A percentile compares a stretch with the other conserved stretches of the same genome.
Conservation (phyloP, 2,329 filamentous ascomycete genomes). For the Conoideocrella luteorostrata region DNA sequence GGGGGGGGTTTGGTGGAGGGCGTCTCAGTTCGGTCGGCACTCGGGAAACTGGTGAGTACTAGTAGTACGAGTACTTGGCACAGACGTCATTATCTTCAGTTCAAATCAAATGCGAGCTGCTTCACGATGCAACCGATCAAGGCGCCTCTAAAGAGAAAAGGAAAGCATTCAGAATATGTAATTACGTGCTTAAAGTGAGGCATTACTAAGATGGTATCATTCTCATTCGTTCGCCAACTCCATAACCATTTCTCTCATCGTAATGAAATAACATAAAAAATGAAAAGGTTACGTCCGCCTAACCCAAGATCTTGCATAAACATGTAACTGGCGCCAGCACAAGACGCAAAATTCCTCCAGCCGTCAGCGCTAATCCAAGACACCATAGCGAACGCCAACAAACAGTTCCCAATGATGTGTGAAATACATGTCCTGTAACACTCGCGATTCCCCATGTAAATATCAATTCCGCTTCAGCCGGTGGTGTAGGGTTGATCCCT, state of each 20-base stretch:
- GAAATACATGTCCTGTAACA: too few relatives aligned
- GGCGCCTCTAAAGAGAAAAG: background rate
- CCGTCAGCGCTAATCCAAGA: background rate
- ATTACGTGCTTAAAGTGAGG: too few relatives aligned
- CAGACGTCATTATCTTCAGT: too few relatives aligned
- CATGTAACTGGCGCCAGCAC: background rate
- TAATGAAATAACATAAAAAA: background rate
- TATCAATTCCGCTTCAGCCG: background rate
- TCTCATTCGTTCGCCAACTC: slow-evolving; percentile 5
- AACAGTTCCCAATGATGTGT: background rate
- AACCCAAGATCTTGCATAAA: background rate
- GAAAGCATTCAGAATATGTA: background rate
- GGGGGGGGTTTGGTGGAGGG: too few relatives aligned
- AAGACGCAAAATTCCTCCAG: too few relatives aligned
- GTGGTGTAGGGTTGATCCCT: background rate
- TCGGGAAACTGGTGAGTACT: too few relatives aligned
- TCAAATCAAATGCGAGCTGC: too few relatives aligned
- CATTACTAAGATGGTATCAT: slow-evolving; percentile 4
- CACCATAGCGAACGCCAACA: background rate
- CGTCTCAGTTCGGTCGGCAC: too few relatives aligned
- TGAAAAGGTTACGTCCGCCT: background rate
- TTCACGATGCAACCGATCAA: too few relatives aligned
- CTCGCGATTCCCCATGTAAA: too few relatives aligned
- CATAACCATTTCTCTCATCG: background rate
- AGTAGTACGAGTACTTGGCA: too few relatives aligned